These are phyloP conservation scores for Dactylellina haptotyla DNA, from an alignment of 2,329 filamentous ascomycete species.

Conservation along the genomic window DNA sequence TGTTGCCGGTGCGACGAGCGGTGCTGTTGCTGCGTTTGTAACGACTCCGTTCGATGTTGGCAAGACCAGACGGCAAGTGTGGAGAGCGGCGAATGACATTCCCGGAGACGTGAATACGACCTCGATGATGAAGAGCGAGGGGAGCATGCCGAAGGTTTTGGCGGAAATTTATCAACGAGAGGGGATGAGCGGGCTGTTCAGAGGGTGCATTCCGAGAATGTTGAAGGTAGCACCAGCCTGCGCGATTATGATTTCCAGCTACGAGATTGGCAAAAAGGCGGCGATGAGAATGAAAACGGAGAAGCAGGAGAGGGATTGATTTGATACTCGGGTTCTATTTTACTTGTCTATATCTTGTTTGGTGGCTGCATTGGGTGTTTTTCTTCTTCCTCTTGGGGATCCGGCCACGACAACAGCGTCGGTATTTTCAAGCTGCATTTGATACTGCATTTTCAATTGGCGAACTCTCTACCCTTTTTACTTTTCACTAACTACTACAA, in stretches of 20 bases:
- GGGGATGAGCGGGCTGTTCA: constrained; percentile 82
- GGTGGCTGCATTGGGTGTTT: background rate
- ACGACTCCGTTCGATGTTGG: constrained; percentile 98
- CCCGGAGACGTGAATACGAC: constrained; percentile 60
- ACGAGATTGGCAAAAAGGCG: constrained; percentile 92
- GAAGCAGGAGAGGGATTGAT: constrained; percentile 67
- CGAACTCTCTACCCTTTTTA: constrained; percentile 32
- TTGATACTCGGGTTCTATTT: background rate
- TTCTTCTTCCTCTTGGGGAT: background rate
- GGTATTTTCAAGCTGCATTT: background rate
- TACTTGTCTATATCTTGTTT: background rate
- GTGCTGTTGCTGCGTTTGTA: constrained; percentile 83
- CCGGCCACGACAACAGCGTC: background rate
- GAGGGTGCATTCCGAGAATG: constrained; percentile 88
- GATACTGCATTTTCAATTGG: constrained; percentile 13
- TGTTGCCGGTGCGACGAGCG: constrained; percentile 82
- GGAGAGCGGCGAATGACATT: constrained; percentile 65
- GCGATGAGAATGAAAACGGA: constrained; percentile 78
- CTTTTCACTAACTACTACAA: constrained; percentile 2
- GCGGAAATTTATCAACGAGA: constrained; percentile 90
- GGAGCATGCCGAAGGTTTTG: constrained; percentile 82
- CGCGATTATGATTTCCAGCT: constrained; percentile 85
- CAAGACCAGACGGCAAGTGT: constrained; percentile 91
- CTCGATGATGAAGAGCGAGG: constrained; percentile 71
- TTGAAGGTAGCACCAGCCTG: constrained; percentile 95